Conservation (phyloP, 345 rosid species). For the Salix suchowensis region DNA sequence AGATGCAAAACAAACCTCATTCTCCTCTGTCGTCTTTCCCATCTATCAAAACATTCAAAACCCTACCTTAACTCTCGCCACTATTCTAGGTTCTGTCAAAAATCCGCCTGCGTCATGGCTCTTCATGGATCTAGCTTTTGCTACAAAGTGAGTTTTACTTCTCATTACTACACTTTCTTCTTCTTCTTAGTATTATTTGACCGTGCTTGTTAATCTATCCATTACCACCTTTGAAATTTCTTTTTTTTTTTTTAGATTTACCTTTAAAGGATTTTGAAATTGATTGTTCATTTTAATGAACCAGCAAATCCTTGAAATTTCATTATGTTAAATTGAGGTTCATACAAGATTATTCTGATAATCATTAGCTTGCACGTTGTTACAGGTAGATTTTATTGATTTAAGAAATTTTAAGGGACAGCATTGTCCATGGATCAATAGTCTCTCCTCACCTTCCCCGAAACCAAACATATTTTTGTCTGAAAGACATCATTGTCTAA, state of each 20-base stretch:
- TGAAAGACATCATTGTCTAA: slow-evolving; percentile 13
- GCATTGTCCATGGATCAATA: slow-evolving; percentile 23
- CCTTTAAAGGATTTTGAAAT: not conserved
- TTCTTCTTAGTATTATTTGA: not conserved
- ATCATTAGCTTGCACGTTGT: slow-evolving; percentile 1
- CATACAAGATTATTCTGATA: not conserved
- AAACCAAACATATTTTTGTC: slow-evolving; percentile 20
- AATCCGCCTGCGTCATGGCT: slow-evolving; percentile 28
- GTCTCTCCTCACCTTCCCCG: slow-evolving; percentile 21
- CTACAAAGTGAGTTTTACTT: slow-evolving; percentile 32
- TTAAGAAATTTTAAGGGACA: slow-evolving; percentile 11
- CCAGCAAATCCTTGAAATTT: too few relatives aligned
- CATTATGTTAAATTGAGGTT: not conserved
- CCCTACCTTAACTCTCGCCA: not conserved
- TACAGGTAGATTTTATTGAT: slow-evolving; percentile 31
- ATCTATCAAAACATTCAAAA: not conserved
- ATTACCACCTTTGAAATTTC: not conserved
- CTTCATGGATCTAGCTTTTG: slow-evolving; percentile 29
- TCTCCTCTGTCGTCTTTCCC: not conserved
- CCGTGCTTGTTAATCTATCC: not conserved
- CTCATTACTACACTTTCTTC: not conserved
- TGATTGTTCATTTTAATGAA: too few relatives aligned
- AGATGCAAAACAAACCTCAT: not conserved
- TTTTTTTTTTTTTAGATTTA: not conserved
- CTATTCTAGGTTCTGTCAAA: not conserved